Evolutionary conservation across 2,329 filamentous ascomycete species (phyloP).

Genomic region (Camillea tinctor): DNA sequence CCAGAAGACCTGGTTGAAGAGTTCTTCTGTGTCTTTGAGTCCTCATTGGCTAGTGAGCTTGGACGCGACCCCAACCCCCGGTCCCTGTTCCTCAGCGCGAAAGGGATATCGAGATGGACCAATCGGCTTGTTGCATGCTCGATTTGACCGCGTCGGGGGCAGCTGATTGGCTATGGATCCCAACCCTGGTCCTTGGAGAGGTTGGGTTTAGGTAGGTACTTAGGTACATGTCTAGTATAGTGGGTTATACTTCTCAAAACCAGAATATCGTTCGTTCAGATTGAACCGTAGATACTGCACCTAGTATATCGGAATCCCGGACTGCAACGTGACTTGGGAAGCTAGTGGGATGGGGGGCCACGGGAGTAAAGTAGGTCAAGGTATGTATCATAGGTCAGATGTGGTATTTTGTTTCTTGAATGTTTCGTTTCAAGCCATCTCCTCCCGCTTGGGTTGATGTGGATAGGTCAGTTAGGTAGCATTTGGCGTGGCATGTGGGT

Average conservation of each 20-base stretch:
- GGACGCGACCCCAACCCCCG: slow-evolving; percentile 6
- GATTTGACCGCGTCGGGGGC: slow-evolving; percentile 8
- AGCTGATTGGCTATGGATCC: slow-evolving; percentile 8
- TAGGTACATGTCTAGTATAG: too few species aligned
- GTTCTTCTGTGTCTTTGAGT: neutral
- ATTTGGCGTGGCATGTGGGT: neutral
- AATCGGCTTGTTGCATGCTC: slow-evolving; percentile 11
- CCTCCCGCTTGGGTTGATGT: neutral
- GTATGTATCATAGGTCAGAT: neutral
- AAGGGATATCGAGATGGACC: neutral
- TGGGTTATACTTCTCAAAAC: too few species aligned
- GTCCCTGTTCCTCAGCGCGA: neutral
- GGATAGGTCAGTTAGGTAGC: neutral
- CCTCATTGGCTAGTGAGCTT: slow-evolving; percentile 13
- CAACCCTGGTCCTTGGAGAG: too few species aligned
- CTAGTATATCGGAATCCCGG: neutral
- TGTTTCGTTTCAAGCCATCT: neutral
- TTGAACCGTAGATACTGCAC: too few species aligned
- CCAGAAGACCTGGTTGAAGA: neutral
- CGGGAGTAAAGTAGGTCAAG: neutral
- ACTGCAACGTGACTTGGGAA: neutral
- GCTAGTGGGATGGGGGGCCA: too few species aligned
- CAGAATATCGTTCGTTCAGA: too few species aligned
- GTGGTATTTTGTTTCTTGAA: neutral
- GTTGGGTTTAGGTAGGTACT: neutral